phyloP scores from a whole-genome alignment of 2,329 filamentous ascomycete genomes.

The Graphiopsis chlorocephala region DNA sequence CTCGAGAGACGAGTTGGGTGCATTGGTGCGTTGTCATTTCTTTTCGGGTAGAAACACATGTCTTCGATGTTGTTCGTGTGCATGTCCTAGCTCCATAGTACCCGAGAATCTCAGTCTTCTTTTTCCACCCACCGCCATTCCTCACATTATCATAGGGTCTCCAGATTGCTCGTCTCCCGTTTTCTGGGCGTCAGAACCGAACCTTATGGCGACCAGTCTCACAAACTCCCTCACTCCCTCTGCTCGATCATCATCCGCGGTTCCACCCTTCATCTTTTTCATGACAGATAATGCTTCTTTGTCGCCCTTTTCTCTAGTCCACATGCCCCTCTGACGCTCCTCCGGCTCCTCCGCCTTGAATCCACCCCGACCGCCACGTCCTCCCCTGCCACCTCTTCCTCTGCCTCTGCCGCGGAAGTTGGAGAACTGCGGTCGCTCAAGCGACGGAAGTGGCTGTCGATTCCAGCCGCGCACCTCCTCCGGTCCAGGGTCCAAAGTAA shows the following conservation, averaged over 20 bases:
- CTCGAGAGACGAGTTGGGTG: not conserved
- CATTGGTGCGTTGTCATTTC: not conserved
- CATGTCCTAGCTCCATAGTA: not conserved
- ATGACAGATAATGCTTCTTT: conserved; percentile 32
- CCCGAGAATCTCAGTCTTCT: not conserved
- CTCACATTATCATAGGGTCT: conserved; percentile 10
- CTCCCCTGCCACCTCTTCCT: conserved; percentile 21
- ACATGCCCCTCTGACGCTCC: conserved; percentile 31
- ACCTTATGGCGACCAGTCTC: conserved; percentile 43
- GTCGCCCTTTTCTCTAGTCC: conserved; percentile 39
- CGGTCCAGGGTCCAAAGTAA: conserved; percentile 37
- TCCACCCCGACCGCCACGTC: conserved; percentile 21
- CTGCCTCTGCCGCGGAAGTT: conserved; percentile 22
- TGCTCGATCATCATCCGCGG: conserved; percentile 32
- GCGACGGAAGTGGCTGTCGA: conserved; percentile 21
- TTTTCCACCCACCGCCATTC: not conserved
- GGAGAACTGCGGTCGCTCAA: conserved; percentile 6
- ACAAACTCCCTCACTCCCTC: conserved; percentile 44
- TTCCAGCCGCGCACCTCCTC: conserved; percentile 31
- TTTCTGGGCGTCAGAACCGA: not conserved
- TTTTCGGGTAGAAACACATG: not conserved
- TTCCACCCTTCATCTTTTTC: conserved; percentile 31
- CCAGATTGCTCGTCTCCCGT: not conserved
- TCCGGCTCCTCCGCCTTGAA: conserved; percentile 14
- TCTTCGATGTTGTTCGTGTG: too few relatives aligned